Evolutionary conservation across 2,329 filamentous ascomycete genomes (phyloP), one percentile per base, ranked within the genome.

Genomic region (Xylariales sp.): DNA sequence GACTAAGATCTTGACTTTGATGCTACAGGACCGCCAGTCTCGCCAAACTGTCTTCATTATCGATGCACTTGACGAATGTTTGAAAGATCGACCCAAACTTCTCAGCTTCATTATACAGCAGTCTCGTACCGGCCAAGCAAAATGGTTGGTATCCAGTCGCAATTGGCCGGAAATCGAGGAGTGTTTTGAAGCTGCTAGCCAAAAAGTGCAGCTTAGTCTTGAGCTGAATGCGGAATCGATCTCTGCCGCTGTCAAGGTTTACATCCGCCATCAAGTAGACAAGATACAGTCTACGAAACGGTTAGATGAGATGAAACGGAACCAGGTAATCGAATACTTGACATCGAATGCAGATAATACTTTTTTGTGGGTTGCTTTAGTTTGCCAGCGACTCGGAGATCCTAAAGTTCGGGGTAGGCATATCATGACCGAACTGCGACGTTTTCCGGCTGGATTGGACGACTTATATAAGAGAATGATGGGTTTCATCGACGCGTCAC

Each of bases 21-120:
- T 75, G 12, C 39, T 75, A 2, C 19, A 56, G 29, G 63, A 70
- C 38, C 46, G n/a, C 53, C 1, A 45, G 20, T 5, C 37, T 66
- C 18, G 45, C 4, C 44, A 5, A 0, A 55, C 53, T 0, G 62
- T 60, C 40, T 33, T 74, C 2, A 43, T 73, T 3, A 51, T 74
- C 18, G 66, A 74, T 49, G 67, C 63, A 1, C 60, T 74, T 0
- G 66, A 75, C 40, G 67, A 75, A 47, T 74, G 68, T 41, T 8
- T 4, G 3, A 41, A 18, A 6, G 59, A 50, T 29, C 42, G 47
- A 15, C 4, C 24, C 3, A 23, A 50, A 27, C 61, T 71, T 23
- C 51, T 69, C 6, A 34, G 59, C 4, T 47, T 69, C 5, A 56
- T 72, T 28, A 36, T 41, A 11, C n/a, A n/a, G n/a, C 33, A 53